Evolutionary conservation across 371 early-diverging fungal species (phyloP).

Genomic region (Mucor plumbeus): DNA sequence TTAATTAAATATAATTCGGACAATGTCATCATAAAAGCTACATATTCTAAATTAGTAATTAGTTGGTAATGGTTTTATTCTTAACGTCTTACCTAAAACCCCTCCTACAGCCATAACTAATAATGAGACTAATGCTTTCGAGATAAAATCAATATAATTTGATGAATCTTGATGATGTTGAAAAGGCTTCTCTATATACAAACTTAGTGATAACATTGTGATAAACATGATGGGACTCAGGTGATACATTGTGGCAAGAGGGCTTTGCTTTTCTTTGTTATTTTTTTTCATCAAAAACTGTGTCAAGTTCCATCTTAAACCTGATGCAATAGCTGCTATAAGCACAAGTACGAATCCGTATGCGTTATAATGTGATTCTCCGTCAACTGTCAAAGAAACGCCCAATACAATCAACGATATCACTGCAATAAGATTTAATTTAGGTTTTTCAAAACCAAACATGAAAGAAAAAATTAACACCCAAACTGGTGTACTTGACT

Average conservation of each 20-base stretch:
- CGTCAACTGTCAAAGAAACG: slow-evolving; percentile 83
- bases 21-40: slow-evolving; percentile 87
- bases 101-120: slow-evolving; percentile 76
- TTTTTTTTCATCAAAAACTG: slow-evolving; percentile 73
- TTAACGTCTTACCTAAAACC: slow-evolving; percentile 48
- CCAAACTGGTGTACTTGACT: slow-evolving; percentile 88
- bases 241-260: slow-evolving; percentile 79
- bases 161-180: slow-evolving; percentile 38
- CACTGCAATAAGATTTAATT: slow-evolving; percentile 65
- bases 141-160: slow-evolving; percentile 11
- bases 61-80: neutral
- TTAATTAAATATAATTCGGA: slow-evolving; percentile 84
- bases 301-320: slow-evolving; percentile 84
- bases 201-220: slow-evolving; percentile 56
- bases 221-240: slow-evolving; percentile 80
- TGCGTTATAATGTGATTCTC: slow-evolving; percentile 77
- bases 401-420: slow-evolving; percentile 84
- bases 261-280: slow-evolving; percentile 56
- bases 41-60: neutral
- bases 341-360: slow-evolving; percentile 72
- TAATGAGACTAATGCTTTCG: neutral
- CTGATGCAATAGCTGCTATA: slow-evolving; percentile 78
- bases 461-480: slow-evolving; percentile 89
- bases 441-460: slow-evolving; percentile 81
- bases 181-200: slow-evolving; percentile 67